Percentiles rank a stretch among this genome's conserved stretches.
Evolutionary conservation across 2,329 filamentous ascomycete species (phyloP).

Genomic region (Fusarium goolgardi): DNA sequence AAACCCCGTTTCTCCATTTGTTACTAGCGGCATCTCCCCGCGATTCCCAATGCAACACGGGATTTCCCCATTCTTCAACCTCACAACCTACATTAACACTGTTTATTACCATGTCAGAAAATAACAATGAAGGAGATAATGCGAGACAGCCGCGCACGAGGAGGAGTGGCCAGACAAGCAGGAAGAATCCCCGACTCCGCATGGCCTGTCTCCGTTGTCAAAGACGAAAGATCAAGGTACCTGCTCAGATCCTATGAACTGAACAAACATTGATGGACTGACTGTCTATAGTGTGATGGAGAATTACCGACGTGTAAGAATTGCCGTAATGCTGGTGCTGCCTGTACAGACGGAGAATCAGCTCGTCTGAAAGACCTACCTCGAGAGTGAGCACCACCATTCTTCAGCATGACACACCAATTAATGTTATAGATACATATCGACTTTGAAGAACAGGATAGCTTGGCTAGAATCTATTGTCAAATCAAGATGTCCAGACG

Average conservation of each 20-base stretch:
- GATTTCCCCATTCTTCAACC: conserved; percentile 25
- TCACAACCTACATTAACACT: not conserved
- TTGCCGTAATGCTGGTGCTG: conserved; percentile 56
- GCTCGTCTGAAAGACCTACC: conserved; percentile 55
- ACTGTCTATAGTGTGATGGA: conserved; percentile 57
- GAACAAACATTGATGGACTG: not conserved
- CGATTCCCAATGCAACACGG: not conserved
- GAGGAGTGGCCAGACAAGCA: conserved; percentile 33
- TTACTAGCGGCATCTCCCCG: conserved; percentile 37
- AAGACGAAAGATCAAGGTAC: conserved; percentile 61
- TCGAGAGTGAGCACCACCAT: conserved; percentile 51
- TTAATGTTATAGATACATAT: conserved; percentile 44
- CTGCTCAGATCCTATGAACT: conserved; percentile 1
- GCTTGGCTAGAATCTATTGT: conserved; percentile 61
- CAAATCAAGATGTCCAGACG: conserved; percentile 54
- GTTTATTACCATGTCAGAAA: conserved; percentile 27
- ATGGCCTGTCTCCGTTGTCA: conserved; percentile 56
- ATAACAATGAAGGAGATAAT: not conserved
- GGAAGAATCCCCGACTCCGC: conserved; percentile 46
- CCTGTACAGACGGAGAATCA: conserved; percentile 59
- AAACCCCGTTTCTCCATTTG: conserved; percentile 11
- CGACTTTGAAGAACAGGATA: conserved; percentile 56
- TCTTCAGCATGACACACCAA: not conserved
- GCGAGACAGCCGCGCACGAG: conserved; percentile 20
- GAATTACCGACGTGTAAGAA: conserved; percentile 56